Base-by-base conservation (phyloP, 108 stramenopile genomes). In the Cyclotella sp. region DNA sequence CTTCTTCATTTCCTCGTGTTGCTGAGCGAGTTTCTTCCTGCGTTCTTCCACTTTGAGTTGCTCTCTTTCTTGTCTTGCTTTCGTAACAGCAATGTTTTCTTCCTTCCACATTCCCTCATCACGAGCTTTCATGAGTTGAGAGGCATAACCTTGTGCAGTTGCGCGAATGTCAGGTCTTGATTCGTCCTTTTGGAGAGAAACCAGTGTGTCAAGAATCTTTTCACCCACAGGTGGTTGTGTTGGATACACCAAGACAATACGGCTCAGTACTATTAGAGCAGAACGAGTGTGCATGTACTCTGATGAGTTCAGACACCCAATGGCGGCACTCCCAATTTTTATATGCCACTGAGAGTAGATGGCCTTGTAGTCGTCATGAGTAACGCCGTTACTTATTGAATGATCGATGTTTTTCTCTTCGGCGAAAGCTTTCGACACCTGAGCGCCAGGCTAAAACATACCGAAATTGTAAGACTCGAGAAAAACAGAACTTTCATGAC, bases 231-330 rank as follows among this genome's bases (percentile, higher is more conserved):
- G 78, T 27, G 90, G 87, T 49, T 89, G 84, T 11, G 93, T 92
- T 13, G 96, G 96, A 54, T 88, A 97, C 3, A 86, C 85, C 30
- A 85, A 76, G 9, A 93, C 92, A 9, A 94, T 81, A 21, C 91
- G 84, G 24, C 86, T 88, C 65, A 97, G 78, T 12, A 97, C 83
- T 10, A 95, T 81, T 9, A 97, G 86, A 7, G 85, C 86, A 24
- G 90, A 77, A 27, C 96, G 84, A 27, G 77, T 90, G 70, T 94
- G 91, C 76, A 96, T 96, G 74, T 96, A 96, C 65, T 95, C 93
- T 0, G 86, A 59, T 40, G 91, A 93, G 68, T 87, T 52, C 0
- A 97, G 77, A 63, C 91, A 92, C 1, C 91, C 91, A 64, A 93
- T 68, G 41, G 84, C 62, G 13, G 90, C 86, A 39, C 57, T 75